These are phyloP conservation scores for Sporothrix mexicana DNA, from an alignment of 2,329 filamentous ascomycete genomes.

Conservation along the genomic window DNA sequence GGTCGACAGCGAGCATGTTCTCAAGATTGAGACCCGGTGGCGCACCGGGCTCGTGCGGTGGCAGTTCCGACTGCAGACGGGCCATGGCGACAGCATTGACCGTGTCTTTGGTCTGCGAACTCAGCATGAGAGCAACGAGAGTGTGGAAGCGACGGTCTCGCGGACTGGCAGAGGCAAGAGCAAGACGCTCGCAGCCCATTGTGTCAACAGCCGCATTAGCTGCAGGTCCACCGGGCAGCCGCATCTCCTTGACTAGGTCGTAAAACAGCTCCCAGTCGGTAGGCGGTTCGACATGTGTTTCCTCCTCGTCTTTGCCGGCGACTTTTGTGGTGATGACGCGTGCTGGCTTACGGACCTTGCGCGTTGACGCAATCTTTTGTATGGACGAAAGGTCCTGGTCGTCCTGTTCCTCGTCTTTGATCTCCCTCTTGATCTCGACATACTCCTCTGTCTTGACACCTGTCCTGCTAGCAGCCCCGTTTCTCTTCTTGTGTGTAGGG, in stretches of 20 bases:
- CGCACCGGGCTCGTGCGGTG: conserved; percentile 53
- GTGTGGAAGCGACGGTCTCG: conserved; percentile 79
- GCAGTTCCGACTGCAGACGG: conserved; percentile 75
- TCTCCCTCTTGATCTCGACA: conserved; percentile 37
- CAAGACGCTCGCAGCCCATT: conserved; percentile 89
- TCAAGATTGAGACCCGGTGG: conserved; percentile 69
- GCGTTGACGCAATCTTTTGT: conserved; percentile 49
- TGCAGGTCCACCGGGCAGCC: conserved; percentile 58
- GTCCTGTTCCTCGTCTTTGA: conserved; percentile 33
- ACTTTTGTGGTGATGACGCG: conserved; percentile 32
- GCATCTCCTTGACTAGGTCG: conserved; percentile 77
- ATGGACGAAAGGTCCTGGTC: neutral
- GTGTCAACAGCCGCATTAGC: conserved; percentile 89
- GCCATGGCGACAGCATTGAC: conserved; percentile 85
- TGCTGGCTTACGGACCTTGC: conserved; percentile 40
- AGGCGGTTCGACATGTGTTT: conserved; percentile 60
- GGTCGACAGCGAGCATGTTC: conserved; percentile 75
- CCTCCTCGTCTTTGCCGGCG: neutral
- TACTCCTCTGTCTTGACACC: conserved; percentile 40
- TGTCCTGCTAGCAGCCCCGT: conserved; percentile 29
- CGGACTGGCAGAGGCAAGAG: conserved; percentile 56
- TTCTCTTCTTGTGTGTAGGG: conserved; percentile 37
- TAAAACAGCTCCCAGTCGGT: conserved; percentile 87
- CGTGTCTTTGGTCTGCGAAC: conserved; percentile 91
- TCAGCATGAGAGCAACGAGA: conserved; percentile 86